Base-by-base conservation (phyloP, 2,329 filamentous ascomycete genomes). In the Trichophyton schoenleinii region DNA sequence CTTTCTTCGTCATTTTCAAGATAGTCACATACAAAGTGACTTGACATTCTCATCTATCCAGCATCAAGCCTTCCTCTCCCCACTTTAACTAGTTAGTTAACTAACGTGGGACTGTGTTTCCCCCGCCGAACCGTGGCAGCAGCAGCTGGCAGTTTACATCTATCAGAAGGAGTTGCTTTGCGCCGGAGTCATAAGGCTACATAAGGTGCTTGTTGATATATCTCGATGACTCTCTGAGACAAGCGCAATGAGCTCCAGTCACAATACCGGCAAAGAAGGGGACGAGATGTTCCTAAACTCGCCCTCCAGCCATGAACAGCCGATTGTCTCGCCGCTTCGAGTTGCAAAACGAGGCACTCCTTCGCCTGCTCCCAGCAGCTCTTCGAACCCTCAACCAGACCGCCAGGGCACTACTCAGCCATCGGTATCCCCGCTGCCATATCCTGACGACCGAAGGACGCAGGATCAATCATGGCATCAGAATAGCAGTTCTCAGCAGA, bases 311-410 rank as follows among this genome's bases (percentile, higher is more conserved):
- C 73, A 75, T 53, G 85, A 90, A 68, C 90, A 88, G 68, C 88
- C 90, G 62, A 89, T 88, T 18, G 83, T 95, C 67, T 88, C 88
- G 69, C 91, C 91, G 63, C 75, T 96, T 74, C 84, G 89, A 70
- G 95, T 95, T 72, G 87, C 86, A 77, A 95, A 95, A 74, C 84
- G 86, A 61, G 83, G 85, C 68, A 87, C 85, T 62, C 82, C 86
- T 36, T 80, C 80, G 59, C 83, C 83, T 60, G 71, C 73, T 22
- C 64, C 65, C 41, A 72, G 72, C 31, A 69, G 71, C 8, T 67
- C 69, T 20, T 55, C 52, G 6, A 55, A 55, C 28, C 25, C 52
- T 4, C 71, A 72, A 57, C 70, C 69, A 61, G 49, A 31, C 22
- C 49, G 49, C 34, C 68, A 70, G 69, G 72, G 70, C 68, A 74